A percentile compares a stretch with the other conserved stretches of the same genome.
phyloP scores from a whole-genome alignment of 2,329 filamentous ascomycete species.

The Monilinia laxa region DNA sequence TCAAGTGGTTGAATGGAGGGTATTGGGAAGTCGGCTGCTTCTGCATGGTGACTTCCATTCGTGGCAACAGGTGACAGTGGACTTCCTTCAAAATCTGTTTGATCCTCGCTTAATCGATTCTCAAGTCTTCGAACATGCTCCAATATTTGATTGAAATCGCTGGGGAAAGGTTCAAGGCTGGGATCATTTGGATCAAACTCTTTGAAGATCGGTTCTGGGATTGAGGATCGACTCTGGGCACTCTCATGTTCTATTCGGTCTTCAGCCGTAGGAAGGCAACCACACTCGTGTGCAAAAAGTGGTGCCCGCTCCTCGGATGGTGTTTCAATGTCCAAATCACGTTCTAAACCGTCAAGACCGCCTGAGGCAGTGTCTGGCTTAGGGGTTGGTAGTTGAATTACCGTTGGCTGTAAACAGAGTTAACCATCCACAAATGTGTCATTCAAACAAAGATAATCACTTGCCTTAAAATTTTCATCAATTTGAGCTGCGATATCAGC shows the following conservation, averaged over 20 bases:
- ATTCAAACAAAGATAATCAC: neutral
- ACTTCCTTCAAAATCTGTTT: slow-evolving; percentile 27
- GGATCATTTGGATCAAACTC: slow-evolving; percentile 37
- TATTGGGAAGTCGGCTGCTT: slow-evolving; percentile 12
- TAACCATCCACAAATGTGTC: neutral
- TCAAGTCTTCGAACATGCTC: slow-evolving; percentile 32
- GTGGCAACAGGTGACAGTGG: slow-evolving; percentile 30
- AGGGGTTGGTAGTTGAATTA: slow-evolving; percentile 12
- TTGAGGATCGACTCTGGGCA: neutral
- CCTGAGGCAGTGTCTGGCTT: neutral
- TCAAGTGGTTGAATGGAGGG: slow-evolving; percentile 27
- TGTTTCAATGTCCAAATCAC: slow-evolving; percentile 16
- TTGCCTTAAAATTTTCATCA: slow-evolving; percentile 37
- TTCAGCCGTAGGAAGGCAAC: slow-evolving; percentile 26
- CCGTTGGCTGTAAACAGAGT: slow-evolving; percentile 1
- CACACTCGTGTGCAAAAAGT: slow-evolving; percentile 37
- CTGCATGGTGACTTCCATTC: slow-evolving; percentile 22
- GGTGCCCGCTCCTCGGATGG: slow-evolving; percentile 37
- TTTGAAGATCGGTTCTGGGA: slow-evolving; percentile 18
- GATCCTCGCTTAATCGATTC: slow-evolving; percentile 33
- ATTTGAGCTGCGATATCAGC: slow-evolving; percentile 45
- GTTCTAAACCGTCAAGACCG: neutral
- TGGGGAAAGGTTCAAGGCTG: slow-evolving; percentile 36
- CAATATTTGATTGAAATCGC: slow-evolving; percentile 34
- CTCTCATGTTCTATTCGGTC: slow-evolving; percentile 20